Conservation (phyloP, 805 yeast genomes). For the Pichia occidentalis region DNA sequence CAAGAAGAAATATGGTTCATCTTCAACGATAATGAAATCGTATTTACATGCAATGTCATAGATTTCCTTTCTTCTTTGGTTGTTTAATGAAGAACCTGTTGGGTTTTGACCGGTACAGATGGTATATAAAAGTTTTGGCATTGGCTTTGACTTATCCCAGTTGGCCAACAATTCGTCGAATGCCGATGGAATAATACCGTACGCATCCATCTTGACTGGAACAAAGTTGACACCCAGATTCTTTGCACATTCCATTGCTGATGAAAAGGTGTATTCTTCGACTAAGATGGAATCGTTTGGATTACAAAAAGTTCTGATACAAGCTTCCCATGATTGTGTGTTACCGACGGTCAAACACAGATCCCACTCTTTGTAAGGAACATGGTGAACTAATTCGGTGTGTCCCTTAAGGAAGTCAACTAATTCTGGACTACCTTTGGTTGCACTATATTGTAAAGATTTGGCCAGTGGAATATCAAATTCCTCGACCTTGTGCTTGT, state of each 20-base stretch:
- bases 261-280: conserved; percentile 71
- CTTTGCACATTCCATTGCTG: conserved; percentile 64
- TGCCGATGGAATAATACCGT: conserved; percentile 55
- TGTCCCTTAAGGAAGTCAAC: conserved; percentile 68
- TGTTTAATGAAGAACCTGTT: conserved; percentile 79
- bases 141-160: conserved; percentile 51
- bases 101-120: conserved; percentile 98
- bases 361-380: conserved; percentile 68
- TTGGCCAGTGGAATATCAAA: conserved; percentile 68
- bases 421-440: conserved; percentile 75
- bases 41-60: conserved; percentile 77
- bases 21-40: conserved; percentile 84
- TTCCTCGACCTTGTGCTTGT: conserved; percentile 38
- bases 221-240: conserved; percentile 54
- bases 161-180: conserved; percentile 47
- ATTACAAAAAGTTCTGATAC: conserved; percentile 51
- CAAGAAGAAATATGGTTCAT: conserved; percentile 95
- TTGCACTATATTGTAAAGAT: conserved; percentile 87
- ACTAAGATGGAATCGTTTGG: conserved; percentile 63
- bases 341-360: conserved; percentile 71
- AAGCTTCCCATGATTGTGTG: conserved; percentile 89
- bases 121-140: conserved; percentile 83
- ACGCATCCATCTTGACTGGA: conserved; percentile 62
- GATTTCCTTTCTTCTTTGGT: conserved; percentile 69
- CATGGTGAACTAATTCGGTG: conserved; percentile 46